A percentile compares a stretch with the other conserved stretches of the same genome.
phyloP scores from a whole-genome alignment of 140 eudicot species.

The Flaveria floridana region DNA sequence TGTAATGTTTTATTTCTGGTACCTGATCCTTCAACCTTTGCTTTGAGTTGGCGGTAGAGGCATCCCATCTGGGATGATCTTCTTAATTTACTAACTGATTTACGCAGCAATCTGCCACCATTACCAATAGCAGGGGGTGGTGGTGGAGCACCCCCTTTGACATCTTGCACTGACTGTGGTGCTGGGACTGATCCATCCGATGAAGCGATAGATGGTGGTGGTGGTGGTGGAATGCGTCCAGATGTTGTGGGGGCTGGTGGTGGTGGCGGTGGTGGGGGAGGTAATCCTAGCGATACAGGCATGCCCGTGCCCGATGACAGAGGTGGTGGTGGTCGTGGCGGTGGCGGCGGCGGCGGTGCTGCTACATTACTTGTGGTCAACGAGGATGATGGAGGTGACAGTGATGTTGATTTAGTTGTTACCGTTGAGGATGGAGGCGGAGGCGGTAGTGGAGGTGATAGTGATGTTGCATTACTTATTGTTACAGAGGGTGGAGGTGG shows the following conservation, averaged over 20 bases:
- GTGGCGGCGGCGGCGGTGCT: background rate
- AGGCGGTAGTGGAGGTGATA: constrained; percentile 20
- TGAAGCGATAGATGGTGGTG: constrained; percentile 49
- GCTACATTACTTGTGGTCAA: constrained; percentile 21
- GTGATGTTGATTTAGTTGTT: background rate
- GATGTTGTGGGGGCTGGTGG: constrained; percentile 18
- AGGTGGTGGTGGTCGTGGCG: background rate
- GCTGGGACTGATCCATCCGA: constrained; percentile 35
- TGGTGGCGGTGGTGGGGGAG: constrained; percentile 16
- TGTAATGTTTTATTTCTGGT: constrained; percentile 47
- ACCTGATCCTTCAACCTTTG: constrained; percentile 85
- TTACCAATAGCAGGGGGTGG: constrained; percentile 43
- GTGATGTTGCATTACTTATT: background rate
- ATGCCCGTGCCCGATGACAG: constrained; percentile 10
- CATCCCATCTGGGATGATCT: constrained; percentile 93
- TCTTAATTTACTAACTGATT: constrained; percentile 56
- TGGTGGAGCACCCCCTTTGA: constrained; percentile 49
- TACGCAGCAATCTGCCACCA: constrained; percentile 37
- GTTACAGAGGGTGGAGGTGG: constrained; percentile 14
- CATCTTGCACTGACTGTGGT: constrained; percentile 44
- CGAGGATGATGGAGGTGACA: constrained; percentile 46
- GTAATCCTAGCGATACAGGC: constrained; percentile 25
- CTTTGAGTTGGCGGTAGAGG: constrained; percentile 74
- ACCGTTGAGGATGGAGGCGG: constrained; percentile 36
- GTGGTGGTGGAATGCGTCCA: constrained; percentile 34